These are phyloP conservation scores for Cylindrotheca closterium DNA, from an alignment of 108 stramenopile genomes.

Conservation along the genomic window DNA sequence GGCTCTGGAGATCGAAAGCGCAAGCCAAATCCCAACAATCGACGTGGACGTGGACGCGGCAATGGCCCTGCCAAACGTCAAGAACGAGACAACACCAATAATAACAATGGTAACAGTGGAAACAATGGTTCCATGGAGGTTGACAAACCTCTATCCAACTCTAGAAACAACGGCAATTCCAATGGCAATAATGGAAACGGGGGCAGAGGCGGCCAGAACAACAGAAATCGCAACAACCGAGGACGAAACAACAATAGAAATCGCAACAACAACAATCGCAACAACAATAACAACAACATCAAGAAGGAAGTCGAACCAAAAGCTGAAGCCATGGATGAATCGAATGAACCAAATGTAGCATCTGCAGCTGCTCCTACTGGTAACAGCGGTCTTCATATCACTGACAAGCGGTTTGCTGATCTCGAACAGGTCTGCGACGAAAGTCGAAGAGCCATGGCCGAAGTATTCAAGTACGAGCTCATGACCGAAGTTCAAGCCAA, in stretches of 20 bases:
- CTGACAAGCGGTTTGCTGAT: slow-evolving; percentile 40
- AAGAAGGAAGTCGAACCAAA: background rate
- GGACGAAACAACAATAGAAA: slow-evolving; percentile 1
- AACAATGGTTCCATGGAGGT: too few species aligned
- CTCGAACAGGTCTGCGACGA: slow-evolving; percentile 30
- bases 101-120: too few species aligned
- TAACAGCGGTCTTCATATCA: slow-evolving; percentile 22
- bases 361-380: background rate
- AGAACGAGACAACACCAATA: too few species aligned
- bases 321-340: too few species aligned
- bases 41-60: too few species aligned
- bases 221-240: slow-evolving; percentile 1
- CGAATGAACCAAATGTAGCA: background rate
- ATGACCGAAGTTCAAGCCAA: slow-evolving; percentile 84
- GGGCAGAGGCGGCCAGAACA: background rate
- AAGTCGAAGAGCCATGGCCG: slow-evolving; percentile 52
- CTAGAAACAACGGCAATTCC: too few species aligned
- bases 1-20: background rate
- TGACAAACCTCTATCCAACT: too few species aligned
- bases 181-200: background rate
- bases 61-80: too few species aligned
- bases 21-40: background rate
- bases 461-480: slow-evolving; percentile 64
- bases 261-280: background rate
- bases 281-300: background rate